Conservation (phyloP, 2,329 filamentous ascomycete species). For the Xylaria polymorpha region DNA sequence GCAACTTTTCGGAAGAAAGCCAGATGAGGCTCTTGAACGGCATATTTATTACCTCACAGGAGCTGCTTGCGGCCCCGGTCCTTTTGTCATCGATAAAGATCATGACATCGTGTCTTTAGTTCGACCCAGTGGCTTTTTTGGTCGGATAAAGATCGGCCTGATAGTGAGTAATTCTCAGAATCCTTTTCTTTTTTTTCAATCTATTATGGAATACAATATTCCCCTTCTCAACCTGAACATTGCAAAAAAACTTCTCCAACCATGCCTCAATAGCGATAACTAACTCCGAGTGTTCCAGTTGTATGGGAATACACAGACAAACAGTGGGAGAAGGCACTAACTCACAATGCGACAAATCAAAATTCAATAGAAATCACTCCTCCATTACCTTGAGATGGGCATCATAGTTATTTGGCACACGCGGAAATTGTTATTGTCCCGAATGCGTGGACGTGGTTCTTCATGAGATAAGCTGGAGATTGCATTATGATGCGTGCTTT, state of each 20-base stretch:
- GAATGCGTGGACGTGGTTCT: too few relatives aligned
- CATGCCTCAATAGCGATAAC: too few relatives aligned
- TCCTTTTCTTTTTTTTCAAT: too few relatives aligned
- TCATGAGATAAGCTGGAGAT: too few relatives aligned
- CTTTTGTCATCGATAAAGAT: neutral
- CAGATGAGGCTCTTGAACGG: neutral
- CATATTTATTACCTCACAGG: conserved; percentile 1
- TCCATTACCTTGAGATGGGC: neutral
- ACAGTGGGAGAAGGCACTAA: neutral
- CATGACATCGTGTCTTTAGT: neutral
- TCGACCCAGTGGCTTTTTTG: neutral
- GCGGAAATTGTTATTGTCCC: too few relatives aligned
- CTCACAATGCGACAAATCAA: neutral
- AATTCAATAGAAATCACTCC: neutral
- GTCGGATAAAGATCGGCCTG: neutral
- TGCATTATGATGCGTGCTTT: too few relatives aligned
- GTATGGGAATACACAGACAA: neutral
- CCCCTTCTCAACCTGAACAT: too few relatives aligned
- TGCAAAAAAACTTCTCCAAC: too few relatives aligned
- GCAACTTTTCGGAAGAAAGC: neutral
- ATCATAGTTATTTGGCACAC: neutral
- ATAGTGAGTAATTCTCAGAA: too few relatives aligned
- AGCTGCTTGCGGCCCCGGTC: neutral
- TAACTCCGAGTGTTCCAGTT: too few relatives aligned
- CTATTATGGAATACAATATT: too few relatives aligned